phyloP scores from a whole-genome alignment of 805 yeast genomes.

The Wickerhamiella sergipiensis region DNA sequence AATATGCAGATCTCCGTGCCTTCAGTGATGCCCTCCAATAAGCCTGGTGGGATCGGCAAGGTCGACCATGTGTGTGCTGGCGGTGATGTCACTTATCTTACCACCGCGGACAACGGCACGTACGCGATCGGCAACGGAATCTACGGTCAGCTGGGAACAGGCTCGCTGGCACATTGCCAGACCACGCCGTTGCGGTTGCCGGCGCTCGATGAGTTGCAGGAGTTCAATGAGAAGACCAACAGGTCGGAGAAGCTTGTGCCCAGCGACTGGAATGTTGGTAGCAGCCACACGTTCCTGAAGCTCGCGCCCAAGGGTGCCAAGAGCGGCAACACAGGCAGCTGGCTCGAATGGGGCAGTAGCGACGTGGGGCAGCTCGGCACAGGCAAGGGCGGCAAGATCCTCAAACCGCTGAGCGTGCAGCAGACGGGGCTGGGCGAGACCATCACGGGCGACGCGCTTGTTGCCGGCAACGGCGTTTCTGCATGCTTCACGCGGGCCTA shows the following conservation, averaged over 20 bases:
- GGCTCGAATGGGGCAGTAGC: conserved; percentile 75
- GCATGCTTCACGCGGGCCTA: conserved; percentile 11
- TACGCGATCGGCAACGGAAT: conserved; percentile 74
- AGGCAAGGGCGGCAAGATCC: conserved; percentile 51
- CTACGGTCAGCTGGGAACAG: conserved; percentile 76
- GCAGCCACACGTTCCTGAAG: conserved; percentile 49
- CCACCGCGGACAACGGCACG: conserved; percentile 16
- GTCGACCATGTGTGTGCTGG: conserved; percentile 46
- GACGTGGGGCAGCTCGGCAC: conserved; percentile 73
- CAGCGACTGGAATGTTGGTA: conserved; percentile 44
- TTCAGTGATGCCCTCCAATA: conserved; percentile 31
- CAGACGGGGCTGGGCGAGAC: background rate
- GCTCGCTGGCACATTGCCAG: conserved; percentile 61
- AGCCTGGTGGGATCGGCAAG: conserved; percentile 25
- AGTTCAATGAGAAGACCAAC: conserved; percentile 37
- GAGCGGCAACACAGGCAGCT: conserved; percentile 28
- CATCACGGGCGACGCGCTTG: conserved; percentile 9
- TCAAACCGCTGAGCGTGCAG: conserved; percentile 12
- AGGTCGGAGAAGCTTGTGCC: conserved; percentile 35
- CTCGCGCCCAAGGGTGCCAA: conserved; percentile 21
- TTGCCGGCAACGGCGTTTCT: conserved; percentile 16
- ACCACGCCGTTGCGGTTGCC: conserved; percentile 49
- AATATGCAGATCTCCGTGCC: conserved; percentile 66
- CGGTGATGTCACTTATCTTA: conserved; percentile 47
- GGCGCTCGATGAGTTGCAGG: conserved; percentile 33